Base-by-base conservation (phyloP, 805 yeast species). In the Barnettozyma californica region DNA sequence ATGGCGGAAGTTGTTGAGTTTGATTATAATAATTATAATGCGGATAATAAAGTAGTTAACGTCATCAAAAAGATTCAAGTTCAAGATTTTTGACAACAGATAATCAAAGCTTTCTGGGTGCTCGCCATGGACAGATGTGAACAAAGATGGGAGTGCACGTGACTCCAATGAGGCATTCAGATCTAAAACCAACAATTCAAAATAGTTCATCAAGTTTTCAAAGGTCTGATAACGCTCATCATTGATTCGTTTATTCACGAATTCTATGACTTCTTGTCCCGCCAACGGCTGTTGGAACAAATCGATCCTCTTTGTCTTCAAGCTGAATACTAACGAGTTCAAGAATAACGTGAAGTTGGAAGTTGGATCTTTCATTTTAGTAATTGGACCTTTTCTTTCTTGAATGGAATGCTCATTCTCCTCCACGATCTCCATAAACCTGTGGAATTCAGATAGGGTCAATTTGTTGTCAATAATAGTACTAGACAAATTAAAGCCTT, bases 11-110 rank as follows among this genome's bases (percentile, higher is more conserved):
- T 51, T 50, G 49, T 58, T 59, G 41, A 59, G 44, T 29, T 47
- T 53, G 33, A 57, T 33, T 27, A 59, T 16, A 8, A 52, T 51
- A 11, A 44, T 51, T 10, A 53, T 37, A 3, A 55, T 48, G 40
- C 45, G 41, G 21, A 56, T 48, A 23, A 56, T 21, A 41, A 51
- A 49, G 45, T 56, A 59, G 44, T 53, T 58, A 41, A 55, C 42
- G 35, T 56, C 61, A 37, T 59, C 57, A 45, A 53, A 54, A 23
- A 58, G 41, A 39, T 55, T 58, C 44, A 57, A 21, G 10, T 51
- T 47, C 9, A 52, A 23, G 18, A 55, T 51, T 26, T 48, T 57
- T 5, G 46, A 49, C 13, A 56, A 38, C 14, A 55, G 16, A 38
- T 49, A 53, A 2, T 40, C 45, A n/a, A 44, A 41, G 7, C 37